Percentiles rank a stretch among this genome's conserved stretches.
Evolutionary conservation across 257 asterid genomes (phyloP).

Genomic region (Forsythia viridissima): DNA sequence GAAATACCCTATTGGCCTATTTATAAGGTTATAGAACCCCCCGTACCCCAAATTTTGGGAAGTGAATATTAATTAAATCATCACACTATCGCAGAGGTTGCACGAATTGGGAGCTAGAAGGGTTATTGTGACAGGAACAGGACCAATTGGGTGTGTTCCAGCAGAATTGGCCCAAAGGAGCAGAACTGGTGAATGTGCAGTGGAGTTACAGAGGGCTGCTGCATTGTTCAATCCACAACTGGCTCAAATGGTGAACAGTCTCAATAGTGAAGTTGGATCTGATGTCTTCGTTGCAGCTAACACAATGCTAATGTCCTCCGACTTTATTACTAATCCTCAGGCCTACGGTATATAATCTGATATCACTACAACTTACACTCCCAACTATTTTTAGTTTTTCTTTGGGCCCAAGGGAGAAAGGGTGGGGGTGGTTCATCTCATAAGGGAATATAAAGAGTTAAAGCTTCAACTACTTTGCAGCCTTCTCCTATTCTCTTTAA

Average conservation of each 20-base stretch:
- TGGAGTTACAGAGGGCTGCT: slow-evolving; percentile 62
- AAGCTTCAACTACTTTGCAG: background rate
- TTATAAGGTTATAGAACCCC: too few species aligned
- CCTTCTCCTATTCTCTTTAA: background rate
- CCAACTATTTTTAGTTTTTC: background rate
- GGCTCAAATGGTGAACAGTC: slow-evolving; percentile 37
- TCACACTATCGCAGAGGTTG: slow-evolving; percentile 42
- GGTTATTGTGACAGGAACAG: slow-evolving; percentile 80
- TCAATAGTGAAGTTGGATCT: slow-evolving; percentile 56
- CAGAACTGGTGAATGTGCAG: slow-evolving; percentile 60
- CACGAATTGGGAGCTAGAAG: slow-evolving; percentile 65
- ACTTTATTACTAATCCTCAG: slow-evolving; percentile 63
- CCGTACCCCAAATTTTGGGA: background rate
- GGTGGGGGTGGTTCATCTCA: background rate
- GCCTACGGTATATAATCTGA: slow-evolving; percentile 47
- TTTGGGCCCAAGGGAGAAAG: background rate
- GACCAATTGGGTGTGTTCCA: slow-evolving; percentile 85
- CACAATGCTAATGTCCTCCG: slow-evolving; percentile 52
- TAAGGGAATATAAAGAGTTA: background rate
- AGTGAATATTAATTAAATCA: background rate
- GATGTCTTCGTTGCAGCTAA: slow-evolving; percentile 70
- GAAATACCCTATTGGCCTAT: too few species aligned
- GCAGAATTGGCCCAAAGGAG: slow-evolving; percentile 79
- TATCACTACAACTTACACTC: background rate
- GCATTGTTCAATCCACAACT: slow-evolving; percentile 66